Percentiles rank a stretch among this genome's conserved stretches.
Evolutionary conservation across 148 eudicot species (phyloP).

Genomic region (Camellia sinensis): DNA sequence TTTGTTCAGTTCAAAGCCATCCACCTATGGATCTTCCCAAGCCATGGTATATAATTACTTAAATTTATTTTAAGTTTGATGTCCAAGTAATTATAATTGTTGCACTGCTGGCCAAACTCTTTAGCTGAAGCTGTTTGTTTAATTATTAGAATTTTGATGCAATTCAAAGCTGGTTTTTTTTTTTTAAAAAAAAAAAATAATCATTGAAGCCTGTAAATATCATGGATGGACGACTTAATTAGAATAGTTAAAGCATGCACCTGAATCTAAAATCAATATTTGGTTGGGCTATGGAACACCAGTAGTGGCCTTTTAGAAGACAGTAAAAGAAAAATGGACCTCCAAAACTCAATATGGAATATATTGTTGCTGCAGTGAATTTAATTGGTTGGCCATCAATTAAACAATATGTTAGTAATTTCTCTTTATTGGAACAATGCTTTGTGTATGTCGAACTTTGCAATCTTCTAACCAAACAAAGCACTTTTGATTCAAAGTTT

Average conservation of each 20-base stretch:
- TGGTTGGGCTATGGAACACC: background rate
- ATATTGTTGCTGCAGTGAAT: background rate
- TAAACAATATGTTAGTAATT: background rate
- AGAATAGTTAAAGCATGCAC: background rate
- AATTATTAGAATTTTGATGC: background rate
- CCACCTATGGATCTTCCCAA: constrained; percentile 62
- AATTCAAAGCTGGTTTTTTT: background rate
- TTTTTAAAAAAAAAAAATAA: background rate
- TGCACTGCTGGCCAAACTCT: background rate
- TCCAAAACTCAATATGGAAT: background rate
- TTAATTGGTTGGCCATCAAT: background rate
- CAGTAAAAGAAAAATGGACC: background rate
- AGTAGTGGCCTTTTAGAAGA: background rate
- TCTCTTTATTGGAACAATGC: background rate
- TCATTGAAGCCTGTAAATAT: background rate
- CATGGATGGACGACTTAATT: background rate
- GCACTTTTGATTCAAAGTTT: background rate
- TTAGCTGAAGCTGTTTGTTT: constrained; percentile 10
- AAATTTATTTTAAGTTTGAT: background rate
- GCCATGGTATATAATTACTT: constrained; percentile 44
- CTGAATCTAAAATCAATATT: background rate
- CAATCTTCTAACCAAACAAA: background rate
- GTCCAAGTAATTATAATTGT: background rate
- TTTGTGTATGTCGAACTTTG: background rate
- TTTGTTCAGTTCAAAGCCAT: constrained; percentile 83